These are phyloP conservation scores for Pyronema domesticum DNA, from an alignment of 495 filamentous ascomycete species.

Conservation along the genomic window DNA sequence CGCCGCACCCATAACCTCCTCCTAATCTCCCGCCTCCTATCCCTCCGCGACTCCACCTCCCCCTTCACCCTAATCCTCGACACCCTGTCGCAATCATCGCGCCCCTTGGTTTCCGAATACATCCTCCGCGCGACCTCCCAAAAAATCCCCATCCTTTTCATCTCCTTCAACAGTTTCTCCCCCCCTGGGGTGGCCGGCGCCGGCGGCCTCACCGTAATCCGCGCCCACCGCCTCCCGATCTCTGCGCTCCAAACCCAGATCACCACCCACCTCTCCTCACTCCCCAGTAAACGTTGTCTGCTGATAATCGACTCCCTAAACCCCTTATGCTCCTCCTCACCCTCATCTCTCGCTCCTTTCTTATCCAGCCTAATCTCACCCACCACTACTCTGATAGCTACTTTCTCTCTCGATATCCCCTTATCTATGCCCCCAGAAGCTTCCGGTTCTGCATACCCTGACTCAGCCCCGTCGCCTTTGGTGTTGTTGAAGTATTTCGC, in stretches of 20 bases:
- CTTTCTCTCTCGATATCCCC: conserved; percentile 53
- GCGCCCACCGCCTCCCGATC: conserved; percentile 40
- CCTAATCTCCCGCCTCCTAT: conserved; percentile 67
- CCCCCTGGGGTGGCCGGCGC: conserved; percentile 28
- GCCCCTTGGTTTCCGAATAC: conserved; percentile 54
- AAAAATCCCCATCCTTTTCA: conserved; percentile 36
- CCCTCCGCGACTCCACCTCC: conserved; percentile 57
- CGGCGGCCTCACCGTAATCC: conserved; percentile 45
- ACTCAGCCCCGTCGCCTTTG: conserved; percentile 52
- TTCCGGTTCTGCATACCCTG: conserved; percentile 15
- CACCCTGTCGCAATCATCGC: conserved; percentile 63
- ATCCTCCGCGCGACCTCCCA: conserved; percentile 43
- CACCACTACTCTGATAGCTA: conserved; percentile 37
- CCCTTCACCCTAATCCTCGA: conserved; percentile 77
- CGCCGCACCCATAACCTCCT: conserved; percentile 73
- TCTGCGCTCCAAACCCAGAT: conserved; percentile 40
- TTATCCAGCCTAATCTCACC: conserved; percentile 39
- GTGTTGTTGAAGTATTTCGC: conserved; percentile 43
- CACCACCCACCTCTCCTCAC: conserved; percentile 30
- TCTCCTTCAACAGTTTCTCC: conserved; percentile 55
- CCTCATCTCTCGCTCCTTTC: conserved; percentile 33
- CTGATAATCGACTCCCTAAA: conserved; percentile 48
- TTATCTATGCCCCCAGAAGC: conserved; percentile 17
- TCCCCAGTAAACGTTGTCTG: conserved; percentile 31
- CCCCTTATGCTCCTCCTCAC: conserved; percentile 27